Evolutionary conservation across 2,329 filamentous ascomycete species (phyloP).

Genomic region (Cladorrhinum sp.): DNA sequence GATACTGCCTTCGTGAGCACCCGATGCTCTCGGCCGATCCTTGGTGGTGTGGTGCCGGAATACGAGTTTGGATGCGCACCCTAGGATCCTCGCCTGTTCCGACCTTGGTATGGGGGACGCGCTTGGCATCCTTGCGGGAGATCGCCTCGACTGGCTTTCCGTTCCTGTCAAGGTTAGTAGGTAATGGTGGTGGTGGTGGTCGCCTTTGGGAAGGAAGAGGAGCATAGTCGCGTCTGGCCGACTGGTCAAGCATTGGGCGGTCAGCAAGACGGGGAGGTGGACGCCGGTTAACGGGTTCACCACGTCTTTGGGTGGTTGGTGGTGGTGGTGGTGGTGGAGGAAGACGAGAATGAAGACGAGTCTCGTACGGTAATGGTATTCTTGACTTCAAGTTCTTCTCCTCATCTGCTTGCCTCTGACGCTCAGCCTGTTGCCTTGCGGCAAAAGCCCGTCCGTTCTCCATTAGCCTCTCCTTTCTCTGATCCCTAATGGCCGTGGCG

Average conservation of each 20-base stretch:
- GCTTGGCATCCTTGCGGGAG: background rate
- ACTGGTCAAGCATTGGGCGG: background rate
- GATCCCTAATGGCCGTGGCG: background rate
- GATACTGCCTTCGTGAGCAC: background rate
- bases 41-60: background rate
- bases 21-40: background rate
- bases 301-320: background rate
- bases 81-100: background rate
- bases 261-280: background rate
- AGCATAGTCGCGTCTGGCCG: background rate
- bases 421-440: background rate
- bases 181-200: no score
- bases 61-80: background rate
- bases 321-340: no score
- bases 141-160: background rate
- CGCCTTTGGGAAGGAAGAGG: no score
- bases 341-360: background rate
- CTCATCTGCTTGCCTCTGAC: background rate
- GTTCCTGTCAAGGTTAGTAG: no score
- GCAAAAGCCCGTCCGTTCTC: background rate
- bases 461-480: background rate
- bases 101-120: background rate
- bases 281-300: no score
- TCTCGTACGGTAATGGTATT: background rate
- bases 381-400: background rate